Conservation (phyloP, 805 yeast genomes). For the Kuraishia borneana region DNA sequence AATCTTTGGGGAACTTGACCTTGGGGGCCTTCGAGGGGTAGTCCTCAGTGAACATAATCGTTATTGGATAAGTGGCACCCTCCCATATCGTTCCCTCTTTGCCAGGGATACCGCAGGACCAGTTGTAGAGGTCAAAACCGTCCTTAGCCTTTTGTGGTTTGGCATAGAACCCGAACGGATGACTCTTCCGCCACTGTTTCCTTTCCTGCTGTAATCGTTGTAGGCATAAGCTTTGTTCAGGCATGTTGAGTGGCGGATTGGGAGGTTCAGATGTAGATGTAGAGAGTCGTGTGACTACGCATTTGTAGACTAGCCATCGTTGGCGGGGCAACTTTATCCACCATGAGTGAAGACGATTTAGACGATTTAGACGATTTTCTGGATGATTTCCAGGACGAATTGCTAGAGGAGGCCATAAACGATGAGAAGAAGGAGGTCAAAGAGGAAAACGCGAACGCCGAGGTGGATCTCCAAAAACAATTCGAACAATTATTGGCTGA, state of each 20-base stretch:
- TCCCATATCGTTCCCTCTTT: constrained; percentile 80
- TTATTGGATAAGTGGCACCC: constrained; percentile 79
- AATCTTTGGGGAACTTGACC: constrained; percentile 77
- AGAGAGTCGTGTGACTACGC: too few species aligned
- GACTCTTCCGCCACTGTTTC: constrained; percentile 97
- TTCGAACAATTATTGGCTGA: constrained; percentile 13
- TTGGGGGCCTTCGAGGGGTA: constrained; percentile 97
- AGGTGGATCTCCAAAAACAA: constrained; percentile 9
- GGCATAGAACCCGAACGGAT: constrained; percentile 95
- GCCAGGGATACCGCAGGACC: constrained; percentile 98
- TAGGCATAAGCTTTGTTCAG: constrained; percentile 40
- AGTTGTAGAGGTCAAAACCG: constrained; percentile 76
- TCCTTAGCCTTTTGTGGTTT: constrained; percentile 73
- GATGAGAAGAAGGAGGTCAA: constrained; percentile 8
- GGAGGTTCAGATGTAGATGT: too few species aligned
- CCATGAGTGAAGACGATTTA: constrained; percentile 42
- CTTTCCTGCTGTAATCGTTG: constrained; percentile 85
- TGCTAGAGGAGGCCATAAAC: constrained; percentile 32
- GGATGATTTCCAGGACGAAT: constrained; percentile 74
- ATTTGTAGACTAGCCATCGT: too few species aligned
- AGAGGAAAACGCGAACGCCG: constrained; percentile 8
- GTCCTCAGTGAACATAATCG: constrained; percentile 76
- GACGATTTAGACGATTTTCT: constrained; percentile 76
- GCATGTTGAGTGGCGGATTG: too few species aligned
- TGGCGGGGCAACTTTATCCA: too few species aligned